Conservation (phyloP, 768 basidiomycete genomes). For the Atractiella rhizophila region DNA sequence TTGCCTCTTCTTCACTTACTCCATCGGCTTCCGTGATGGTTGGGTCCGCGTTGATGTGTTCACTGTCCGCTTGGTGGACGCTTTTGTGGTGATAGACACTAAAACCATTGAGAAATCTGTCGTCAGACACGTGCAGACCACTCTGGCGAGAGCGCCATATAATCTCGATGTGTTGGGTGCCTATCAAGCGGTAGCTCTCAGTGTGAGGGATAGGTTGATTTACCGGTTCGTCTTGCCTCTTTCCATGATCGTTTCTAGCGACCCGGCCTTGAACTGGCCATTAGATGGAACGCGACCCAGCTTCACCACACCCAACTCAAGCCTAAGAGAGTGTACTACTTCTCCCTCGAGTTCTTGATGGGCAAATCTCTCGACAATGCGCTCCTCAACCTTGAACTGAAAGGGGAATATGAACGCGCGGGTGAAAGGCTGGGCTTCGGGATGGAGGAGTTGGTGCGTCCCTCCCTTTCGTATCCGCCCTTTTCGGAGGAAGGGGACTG, state of each 20-base stretch:
- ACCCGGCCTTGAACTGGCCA: neutral
- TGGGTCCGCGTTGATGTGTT: neutral
- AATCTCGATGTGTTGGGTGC: conserved; percentile 65
- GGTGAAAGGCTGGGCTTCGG: conserved; percentile 54
- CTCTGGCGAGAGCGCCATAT: conserved; percentile 69
- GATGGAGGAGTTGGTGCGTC: conserved; percentile 17
- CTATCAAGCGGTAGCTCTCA: conserved; percentile 73
- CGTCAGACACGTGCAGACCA: conserved; percentile 26
- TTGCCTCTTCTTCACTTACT: neutral
- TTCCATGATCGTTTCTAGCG: neutral
- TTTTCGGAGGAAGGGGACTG: no score
- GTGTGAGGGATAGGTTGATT: conserved; percentile 55
- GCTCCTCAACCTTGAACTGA: conserved; percentile 66
- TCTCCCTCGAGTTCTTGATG: conserved; percentile 71
- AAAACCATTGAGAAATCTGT: conserved; percentile 5
- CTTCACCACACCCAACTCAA: conserved; percentile 20
- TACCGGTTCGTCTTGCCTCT: neutral
- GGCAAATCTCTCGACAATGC: conserved; percentile 29
- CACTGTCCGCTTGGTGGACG: neutral
- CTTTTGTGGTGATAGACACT: neutral
- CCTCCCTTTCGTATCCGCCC: no score
- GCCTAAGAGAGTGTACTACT: conserved; percentile 42
- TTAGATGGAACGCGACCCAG: conserved; percentile 6
- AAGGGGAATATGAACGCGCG: conserved; percentile 43
- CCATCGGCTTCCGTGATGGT: neutral